Evolutionary conservation across 805 yeast genomes (phyloP).

Genomic region (Isabelozyma rhagii): DNA sequence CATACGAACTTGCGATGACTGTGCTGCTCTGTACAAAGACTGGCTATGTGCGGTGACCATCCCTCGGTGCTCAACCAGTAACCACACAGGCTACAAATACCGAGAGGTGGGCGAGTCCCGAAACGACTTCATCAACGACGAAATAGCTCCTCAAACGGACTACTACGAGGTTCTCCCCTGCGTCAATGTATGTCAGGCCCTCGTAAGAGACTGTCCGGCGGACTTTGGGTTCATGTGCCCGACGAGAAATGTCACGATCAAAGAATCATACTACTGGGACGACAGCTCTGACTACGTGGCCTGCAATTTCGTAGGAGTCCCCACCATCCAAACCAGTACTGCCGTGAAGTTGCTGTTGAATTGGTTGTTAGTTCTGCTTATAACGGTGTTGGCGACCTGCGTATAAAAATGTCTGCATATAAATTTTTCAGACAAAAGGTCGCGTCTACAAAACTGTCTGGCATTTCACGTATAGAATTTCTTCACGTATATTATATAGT

Average conservation of each 20-base stretch:
- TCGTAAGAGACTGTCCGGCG: slow-evolving; percentile 83
- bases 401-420: not conserved
- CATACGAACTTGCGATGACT: slow-evolving; percentile 66
- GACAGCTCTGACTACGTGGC: slow-evolving; percentile 20
- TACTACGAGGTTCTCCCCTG: slow-evolving; percentile 90
- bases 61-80: slow-evolving; percentile 72
- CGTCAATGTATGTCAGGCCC: slow-evolving; percentile 69
- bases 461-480: not conserved
- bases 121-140: slow-evolving; percentile 51
- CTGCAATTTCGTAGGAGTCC: slow-evolving; percentile 36
- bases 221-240: slow-evolving; percentile 79
- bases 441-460: not conserved
- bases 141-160: slow-evolving; percentile 48
- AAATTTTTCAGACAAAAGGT: not conserved
- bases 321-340: slow-evolving; percentile 2
- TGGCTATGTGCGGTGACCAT: slow-evolving; percentile 91
- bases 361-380: slow-evolving; percentile 11
- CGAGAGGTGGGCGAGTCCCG: slow-evolving; percentile 56
- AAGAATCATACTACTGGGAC: slow-evolving; percentile 45
- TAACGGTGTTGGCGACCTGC: slow-evolving; percentile 1
- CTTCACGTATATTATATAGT: not conserved
- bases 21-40: slow-evolving; percentile 65
- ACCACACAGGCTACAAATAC: slow-evolving; percentile 40
- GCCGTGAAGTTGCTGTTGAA: slow-evolving; percentile 4
- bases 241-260: slow-evolving; percentile 23